These are phyloP conservation scores for Leccinellum rugosiceps DNA, from an alignment of 768 basidiomycete species.

Conservation along the genomic window DNA sequence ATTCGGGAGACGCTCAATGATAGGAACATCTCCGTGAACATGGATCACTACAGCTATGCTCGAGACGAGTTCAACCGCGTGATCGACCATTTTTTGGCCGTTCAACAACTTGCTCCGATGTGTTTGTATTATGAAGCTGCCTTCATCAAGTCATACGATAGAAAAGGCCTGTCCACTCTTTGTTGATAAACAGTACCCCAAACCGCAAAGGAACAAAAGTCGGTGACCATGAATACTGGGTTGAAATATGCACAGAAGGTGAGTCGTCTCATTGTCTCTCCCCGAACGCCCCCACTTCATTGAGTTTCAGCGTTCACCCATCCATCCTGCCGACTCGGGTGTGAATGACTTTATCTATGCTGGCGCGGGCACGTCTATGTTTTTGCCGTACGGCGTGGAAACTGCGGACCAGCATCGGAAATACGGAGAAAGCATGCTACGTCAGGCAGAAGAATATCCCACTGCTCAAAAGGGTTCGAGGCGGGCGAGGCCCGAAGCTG, in stretches of 20 bases:
- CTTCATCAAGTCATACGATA: conserved; percentile 69
- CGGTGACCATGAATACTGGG: conserved; percentile 77
- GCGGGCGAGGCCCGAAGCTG: conserved; percentile 70
- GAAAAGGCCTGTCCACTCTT: conserved; percentile 71
- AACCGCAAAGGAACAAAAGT: conserved; percentile 86
- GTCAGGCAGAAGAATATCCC: conserved; percentile 20
- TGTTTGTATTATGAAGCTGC: conserved; percentile 82
- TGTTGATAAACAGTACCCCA: conserved; percentile 81
- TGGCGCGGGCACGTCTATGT: conserved; percentile 67
- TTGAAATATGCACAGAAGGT: conserved; percentile 81
- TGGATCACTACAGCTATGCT: conserved; percentile 92
- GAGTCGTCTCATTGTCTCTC: conserved; percentile 5
- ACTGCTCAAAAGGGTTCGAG: conserved; percentile 62
- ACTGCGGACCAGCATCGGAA: conserved; percentile 77
- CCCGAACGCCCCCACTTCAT: not conserved
- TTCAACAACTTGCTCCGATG: not conserved
- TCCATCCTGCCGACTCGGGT: conserved; percentile 19
- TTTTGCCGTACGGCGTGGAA: conserved; percentile 80
- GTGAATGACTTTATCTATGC: conserved; percentile 26
- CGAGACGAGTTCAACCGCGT: conserved; percentile 94
- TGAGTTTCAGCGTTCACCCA: not conserved
- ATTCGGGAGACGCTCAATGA: conserved; percentile 81
- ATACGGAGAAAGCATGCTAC: conserved; percentile 84
- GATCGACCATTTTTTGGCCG: conserved; percentile 50
- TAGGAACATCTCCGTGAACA: conserved; percentile 90